phyloP scores from a whole-genome alignment of 192 early-diverging fungal genomes.

The Blastocladiella britannica region DNA sequence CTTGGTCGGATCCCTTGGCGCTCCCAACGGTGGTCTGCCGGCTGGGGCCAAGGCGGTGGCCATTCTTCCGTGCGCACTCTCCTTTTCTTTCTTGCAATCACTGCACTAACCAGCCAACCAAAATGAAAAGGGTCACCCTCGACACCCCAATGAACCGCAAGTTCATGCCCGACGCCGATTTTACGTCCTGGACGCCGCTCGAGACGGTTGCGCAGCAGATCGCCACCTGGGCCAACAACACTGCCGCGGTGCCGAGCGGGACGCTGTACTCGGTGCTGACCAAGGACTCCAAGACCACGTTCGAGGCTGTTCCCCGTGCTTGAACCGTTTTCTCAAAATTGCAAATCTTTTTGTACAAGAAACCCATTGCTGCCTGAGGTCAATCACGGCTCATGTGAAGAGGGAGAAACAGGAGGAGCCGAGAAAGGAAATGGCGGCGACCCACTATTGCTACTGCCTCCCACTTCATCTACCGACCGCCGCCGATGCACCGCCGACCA shows the following conservation, averaged over 20 bases:
- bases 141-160: conserved; percentile 84
- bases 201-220: conserved; percentile 39
- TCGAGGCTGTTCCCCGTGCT: too few relatives aligned
- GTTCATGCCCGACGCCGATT: conserved; percentile 64
- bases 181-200: conserved; percentile 66
- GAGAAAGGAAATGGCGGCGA: too few relatives aligned
- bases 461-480: too few relatives aligned
- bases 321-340: too few relatives aligned
- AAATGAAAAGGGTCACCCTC: conserved; percentile 45
- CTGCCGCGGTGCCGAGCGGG: conserved; percentile 25
- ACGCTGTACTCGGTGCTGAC: conserved; percentile 40
- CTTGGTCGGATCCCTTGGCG: conserved; percentile 51
- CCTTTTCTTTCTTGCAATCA: too few relatives aligned
- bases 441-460: too few relatives aligned
- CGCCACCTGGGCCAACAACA: conserved; percentile 26
- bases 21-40: conserved; percentile 49
- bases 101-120: too few relatives aligned
- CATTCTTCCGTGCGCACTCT: conserved; percentile 39
- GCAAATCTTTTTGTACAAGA: too few relatives aligned
- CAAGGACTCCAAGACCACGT: conserved; percentile 31
- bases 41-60: conserved; percentile 39
- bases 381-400: too few relatives aligned
- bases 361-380: too few relatives aligned
- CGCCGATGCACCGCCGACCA: too few relatives aligned
- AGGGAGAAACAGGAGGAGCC: too few relatives aligned